These are phyloP conservation scores for Begonia peltatifolia DNA, from an alignment of 306 rosid species.

Conservation along the genomic window DNA sequence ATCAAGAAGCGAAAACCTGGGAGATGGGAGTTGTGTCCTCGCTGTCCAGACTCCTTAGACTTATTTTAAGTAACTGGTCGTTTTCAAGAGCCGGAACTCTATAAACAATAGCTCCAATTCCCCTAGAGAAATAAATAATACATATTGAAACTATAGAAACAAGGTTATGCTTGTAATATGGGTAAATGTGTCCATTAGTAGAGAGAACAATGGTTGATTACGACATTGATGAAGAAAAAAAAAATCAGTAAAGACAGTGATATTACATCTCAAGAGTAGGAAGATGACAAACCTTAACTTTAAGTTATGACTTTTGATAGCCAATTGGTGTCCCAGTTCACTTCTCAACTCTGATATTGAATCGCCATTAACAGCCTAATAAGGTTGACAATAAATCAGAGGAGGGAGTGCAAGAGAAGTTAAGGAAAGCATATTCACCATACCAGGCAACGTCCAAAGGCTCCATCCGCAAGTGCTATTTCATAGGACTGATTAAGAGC, in stretches of 20 bases:
- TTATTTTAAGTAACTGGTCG: constrained; percentile 49
- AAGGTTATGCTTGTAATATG: background rate
- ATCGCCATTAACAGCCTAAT: constrained; percentile 69
- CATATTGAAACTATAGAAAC: background rate
- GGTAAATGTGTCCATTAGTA: too few species aligned
- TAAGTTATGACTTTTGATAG: constrained; percentile 48
- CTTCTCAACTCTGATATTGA: constrained; percentile 56
- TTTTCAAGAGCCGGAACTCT: constrained; percentile 52
- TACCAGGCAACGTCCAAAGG: constrained; percentile 71
- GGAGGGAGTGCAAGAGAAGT: constrained; percentile 1
- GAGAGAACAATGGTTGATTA: background rate
- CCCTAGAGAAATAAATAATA: constrained; percentile 27
- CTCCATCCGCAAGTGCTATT: constrained; percentile 53
- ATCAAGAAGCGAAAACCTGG: constrained; percentile 26
- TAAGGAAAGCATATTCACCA: constrained; percentile 5
- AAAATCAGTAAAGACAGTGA: background rate
- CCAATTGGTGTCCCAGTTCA: constrained; percentile 78
- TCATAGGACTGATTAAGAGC: constrained; percentile 43
- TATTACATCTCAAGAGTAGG: background rate
- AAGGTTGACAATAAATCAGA: constrained; percentile 7
- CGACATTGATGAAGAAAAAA: background rate
- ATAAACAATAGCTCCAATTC: constrained; percentile 72
- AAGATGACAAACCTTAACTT: constrained; percentile 43
- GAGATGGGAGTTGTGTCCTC: constrained; percentile 72
- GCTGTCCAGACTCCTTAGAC: constrained; percentile 51